Conservation (phyloP, 371 early-diverging fungal species). For the Nematocida sp. region DNA sequence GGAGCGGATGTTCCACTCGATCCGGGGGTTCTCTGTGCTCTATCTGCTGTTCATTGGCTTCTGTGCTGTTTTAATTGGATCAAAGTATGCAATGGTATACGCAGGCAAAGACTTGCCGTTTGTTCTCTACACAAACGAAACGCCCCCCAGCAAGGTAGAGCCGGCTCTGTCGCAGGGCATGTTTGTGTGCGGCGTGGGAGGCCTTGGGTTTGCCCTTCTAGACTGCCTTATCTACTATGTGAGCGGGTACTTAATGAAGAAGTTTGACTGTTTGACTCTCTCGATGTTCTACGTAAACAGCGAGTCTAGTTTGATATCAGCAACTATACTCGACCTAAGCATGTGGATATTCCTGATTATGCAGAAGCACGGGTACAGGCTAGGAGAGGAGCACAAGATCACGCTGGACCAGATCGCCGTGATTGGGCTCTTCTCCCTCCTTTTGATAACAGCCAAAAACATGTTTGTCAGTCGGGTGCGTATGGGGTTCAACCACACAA, state of each 20-base stretch:
- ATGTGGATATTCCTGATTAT: not conserved
- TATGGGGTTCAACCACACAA: constrained; percentile 62
- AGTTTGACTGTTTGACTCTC: constrained; percentile 28
- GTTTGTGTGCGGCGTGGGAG: not conserved
- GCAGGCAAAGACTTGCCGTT: not conserved
- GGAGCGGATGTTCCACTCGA: constrained; percentile 1
- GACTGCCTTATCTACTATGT: constrained; percentile 32
- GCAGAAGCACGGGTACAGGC: constrained; percentile 24
- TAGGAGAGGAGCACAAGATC: not conserved
- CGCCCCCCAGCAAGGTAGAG: not conserved
- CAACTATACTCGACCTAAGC: not conserved
- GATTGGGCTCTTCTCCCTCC: constrained; percentile 7
- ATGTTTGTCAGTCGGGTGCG: constrained; percentile 50
- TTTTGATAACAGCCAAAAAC: constrained; percentile 18
- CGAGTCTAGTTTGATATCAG: constrained; percentile 27
- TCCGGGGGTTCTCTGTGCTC: constrained; percentile 3
- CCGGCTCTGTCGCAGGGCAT: not conserved
- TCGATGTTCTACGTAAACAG: constrained; percentile 35
- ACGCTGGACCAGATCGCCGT: constrained; percentile 17
- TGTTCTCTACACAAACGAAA: not conserved
- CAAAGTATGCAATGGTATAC: not conserved
- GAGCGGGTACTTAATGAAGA: constrained; percentile 23
- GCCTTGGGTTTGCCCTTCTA: constrained; percentile 10
- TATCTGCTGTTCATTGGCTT: not conserved
- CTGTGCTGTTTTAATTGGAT: not conserved